Base-by-base conservation (phyloP, 2,329 filamentous ascomycete species). In the Aspergillus glaucus region DNA sequence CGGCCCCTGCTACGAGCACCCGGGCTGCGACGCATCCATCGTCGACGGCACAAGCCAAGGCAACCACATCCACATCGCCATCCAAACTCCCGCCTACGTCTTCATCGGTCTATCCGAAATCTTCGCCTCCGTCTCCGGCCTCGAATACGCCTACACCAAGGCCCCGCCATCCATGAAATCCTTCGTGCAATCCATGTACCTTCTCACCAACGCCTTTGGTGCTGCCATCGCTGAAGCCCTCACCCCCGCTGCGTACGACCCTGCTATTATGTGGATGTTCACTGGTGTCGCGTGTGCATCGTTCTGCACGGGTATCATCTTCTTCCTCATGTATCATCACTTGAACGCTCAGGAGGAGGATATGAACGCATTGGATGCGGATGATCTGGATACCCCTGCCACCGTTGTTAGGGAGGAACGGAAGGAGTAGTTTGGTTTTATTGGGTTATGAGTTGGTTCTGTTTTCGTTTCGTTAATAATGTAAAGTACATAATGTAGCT, bases 81-180 rank as follows among this genome's bases (percentile, higher is more conserved):
- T 75, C 26, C 70, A 75, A 50, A 69, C 70, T 4, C 71, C 71
- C 2, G 70, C 70, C 28, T 73, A 75, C 55, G 53, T 75, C 40
- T 61, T 74, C 50, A 73, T 75, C 48, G 70, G 70, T 62, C 47
- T 74, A 12, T 72, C 78, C 2, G 82, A 86, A 62, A 76, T 79
- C 50, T 72, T 82, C 49, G 81, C 81, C 43, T 84, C 80, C 9
- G 81, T 88, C 52, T 86, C 84, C 1, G 80, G 81, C 52, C 76
- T 86, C 9, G 85, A 88, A 63, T 87, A 88, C 56, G 85, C 84
- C 15, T 88, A 83, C 68, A 86, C 83, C 60, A 87, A 88, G 67
- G 85, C 85, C 0, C 85, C 85, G 2, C 77, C 78, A 39, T 80
- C 75, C 62, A 86, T 88, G 83, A 80, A 83, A 63, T 81, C 79